A percentile compares a stretch with the other conserved stretches of the same genome.
phyloP scores from a whole-genome alignment of 2,329 filamentous ascomycete species.

The Pseudocercospora fuligena region DNA sequence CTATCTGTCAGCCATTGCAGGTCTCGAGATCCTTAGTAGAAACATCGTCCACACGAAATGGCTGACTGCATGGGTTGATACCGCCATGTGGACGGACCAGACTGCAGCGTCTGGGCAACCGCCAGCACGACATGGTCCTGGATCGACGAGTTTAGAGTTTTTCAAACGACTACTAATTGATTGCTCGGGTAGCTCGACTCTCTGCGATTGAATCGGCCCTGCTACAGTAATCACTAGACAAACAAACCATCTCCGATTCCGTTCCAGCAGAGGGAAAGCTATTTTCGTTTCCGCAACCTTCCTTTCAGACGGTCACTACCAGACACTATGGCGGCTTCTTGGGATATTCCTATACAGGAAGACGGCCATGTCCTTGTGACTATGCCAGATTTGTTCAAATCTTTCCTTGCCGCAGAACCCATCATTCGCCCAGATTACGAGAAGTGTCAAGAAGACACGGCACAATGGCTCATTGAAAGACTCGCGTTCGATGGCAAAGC shows the following conservation, averaged over 20 bases:
- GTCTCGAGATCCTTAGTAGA: neutral
- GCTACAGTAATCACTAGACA: neutral
- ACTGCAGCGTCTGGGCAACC: neutral
- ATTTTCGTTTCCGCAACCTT: neutral
- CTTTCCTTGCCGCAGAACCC: neutral
- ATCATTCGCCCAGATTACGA: neutral
- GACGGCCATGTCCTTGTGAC: constrained; percentile 2
- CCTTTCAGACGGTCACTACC: neutral
- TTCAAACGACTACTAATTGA: neutral
- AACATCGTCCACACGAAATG: constrained; percentile 2
- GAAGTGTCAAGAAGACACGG: constrained; percentile 2
- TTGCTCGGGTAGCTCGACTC: neutral
- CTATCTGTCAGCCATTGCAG: neutral
- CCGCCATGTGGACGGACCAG: neutral
- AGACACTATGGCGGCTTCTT: constrained; percentile 6
- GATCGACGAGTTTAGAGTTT: neutral
- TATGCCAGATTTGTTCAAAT: constrained; percentile 5
- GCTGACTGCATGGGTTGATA: neutral
- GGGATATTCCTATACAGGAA: constrained; percentile 6
- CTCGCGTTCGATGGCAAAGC: neutral
- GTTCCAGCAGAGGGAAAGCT: neutral
- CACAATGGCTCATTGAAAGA: neutral
- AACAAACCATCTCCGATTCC: neutral
- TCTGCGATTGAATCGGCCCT: neutral
- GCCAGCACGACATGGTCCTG: neutral